Evolutionary conservation across 2,329 filamentous ascomycete genomes (phyloP), one percentile per base, ranked within the genome.

Genomic region (Cladobotryum protrusum): DNA sequence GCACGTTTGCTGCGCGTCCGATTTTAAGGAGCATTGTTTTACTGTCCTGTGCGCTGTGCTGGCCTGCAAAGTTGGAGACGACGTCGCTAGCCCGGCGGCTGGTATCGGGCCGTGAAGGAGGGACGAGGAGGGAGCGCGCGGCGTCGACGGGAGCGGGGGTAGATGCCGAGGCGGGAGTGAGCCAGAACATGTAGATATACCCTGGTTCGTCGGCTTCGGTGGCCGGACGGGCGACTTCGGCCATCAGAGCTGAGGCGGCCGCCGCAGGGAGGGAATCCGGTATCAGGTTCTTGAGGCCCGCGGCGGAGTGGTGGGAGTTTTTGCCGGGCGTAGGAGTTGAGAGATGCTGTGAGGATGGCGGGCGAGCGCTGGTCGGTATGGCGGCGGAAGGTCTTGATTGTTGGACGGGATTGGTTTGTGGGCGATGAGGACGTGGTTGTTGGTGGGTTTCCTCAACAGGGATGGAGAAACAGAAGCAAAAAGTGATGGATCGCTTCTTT

Each of bases 171-270:
- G 59, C 57, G 32, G 89, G 83, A 0, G 89, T 96, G 18, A 96
- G 77, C 90, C 92, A 96, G 76, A 97, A 99, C 68, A 99, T 95
- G 76, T 99, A 99, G 58, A 99, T 97, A 71, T 93, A 99, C 35
- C 93, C 93, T 12, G 86, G 75, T 58, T 95, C 88, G 18, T 81
- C 73, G 0, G 89, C 90, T 42, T 91, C 79, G 1, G 65, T 61
- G 34, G 63, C 64, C 76, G 89, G 73, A 79, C 93, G 64, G 68
- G 75, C 81, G 9, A 97, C 76, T 66, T 97, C 91, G 2, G 85
- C 74, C 52, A 92, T 77, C 3, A 97, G 75, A 5, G 76, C 71
- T 0, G 89, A 85, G 0, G 87, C 76, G 1, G 82, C 86, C 57
- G 85, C 73, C 1, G 87, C 83, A 2, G 84, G 77, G 4, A 89